Evolutionary conservation across 2,329 filamentous ascomycete genomes (phyloP).

Genomic region (Alternaria triticimaculans): DNA sequence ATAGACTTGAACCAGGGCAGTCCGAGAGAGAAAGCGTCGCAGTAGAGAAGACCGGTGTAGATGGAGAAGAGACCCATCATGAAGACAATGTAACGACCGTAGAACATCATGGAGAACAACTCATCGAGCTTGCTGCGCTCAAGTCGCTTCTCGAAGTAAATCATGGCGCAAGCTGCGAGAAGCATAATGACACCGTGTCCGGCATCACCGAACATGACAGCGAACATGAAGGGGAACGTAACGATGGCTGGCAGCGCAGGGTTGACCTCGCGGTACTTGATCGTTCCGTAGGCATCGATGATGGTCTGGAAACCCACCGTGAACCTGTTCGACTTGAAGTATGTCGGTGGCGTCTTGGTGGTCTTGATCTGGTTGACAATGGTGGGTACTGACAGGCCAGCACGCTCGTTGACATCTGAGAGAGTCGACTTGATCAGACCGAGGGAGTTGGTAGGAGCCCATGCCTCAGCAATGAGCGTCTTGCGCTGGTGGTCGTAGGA

Average conservation of each 20-base stretch:
- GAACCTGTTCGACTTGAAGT: conserved; percentile 98
- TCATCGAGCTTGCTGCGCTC: conserved; percentile 89
- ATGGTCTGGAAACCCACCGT: conserved; percentile 98
- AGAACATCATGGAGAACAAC: conserved; percentile 97
- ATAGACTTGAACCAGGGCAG: conserved; percentile 87
- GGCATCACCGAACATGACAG: conserved; percentile 99
- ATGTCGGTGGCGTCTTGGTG: conserved; percentile 96
- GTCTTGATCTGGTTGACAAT: conserved; percentile 98
- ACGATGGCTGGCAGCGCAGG: conserved; percentile 93
- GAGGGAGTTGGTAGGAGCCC: conserved; percentile 92
- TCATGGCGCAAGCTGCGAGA: conserved; percentile 84
- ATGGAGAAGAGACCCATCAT: conserved; percentile 98
- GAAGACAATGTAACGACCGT: conserved; percentile 96
- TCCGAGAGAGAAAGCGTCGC: conserved; percentile 94
- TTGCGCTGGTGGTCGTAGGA: conserved; percentile 96
- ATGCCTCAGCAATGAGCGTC: conserved; percentile 95
- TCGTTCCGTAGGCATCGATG: conserved; percentile 96
- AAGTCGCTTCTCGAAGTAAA: conserved; percentile 91
- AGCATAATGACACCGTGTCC: conserved; percentile 94
- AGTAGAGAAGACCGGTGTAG: conserved; percentile 97
- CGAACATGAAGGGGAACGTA: conserved; percentile 99
- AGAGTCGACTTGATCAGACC: conserved; percentile 89
- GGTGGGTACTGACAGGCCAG: conserved; percentile 94
- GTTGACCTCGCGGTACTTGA: conserved; percentile 97
- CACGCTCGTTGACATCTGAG: conserved; percentile 94